Evolutionary conservation across 495 filamentous ascomycete genomes (phyloP).

Genomic region (Tetracladium marchalianum): DNA sequence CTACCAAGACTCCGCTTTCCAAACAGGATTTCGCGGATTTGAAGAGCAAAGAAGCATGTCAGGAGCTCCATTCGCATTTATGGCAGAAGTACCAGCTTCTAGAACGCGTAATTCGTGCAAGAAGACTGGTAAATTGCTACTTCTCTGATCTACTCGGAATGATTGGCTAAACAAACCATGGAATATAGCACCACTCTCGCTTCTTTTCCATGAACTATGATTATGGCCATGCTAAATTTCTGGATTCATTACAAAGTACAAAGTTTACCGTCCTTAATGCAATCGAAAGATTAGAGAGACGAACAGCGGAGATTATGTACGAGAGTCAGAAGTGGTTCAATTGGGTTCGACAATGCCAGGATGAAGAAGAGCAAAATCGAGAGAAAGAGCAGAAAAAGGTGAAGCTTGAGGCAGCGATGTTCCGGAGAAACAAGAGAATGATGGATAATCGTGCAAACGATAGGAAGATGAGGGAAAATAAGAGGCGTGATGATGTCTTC

Average conservation of each 20-base stretch:
- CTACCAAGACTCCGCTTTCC: conserved; percentile 24
- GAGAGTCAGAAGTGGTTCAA: conserved; percentile 37
- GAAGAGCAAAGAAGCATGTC: conserved; percentile 24
- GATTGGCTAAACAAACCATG: too few relatives aligned
- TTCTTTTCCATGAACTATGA: conserved; percentile 38
- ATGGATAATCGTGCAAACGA: conserved; percentile 25
- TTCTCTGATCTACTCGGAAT: too few relatives aligned
- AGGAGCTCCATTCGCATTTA: conserved; percentile 33
- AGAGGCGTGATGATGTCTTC: conserved; percentile 31
- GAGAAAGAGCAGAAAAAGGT: conserved; percentile 44
- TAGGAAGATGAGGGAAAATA: conserved; percentile 30
- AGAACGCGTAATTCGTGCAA: conserved; percentile 38
- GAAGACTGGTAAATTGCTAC: too few relatives aligned
- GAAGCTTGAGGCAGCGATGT: conserved; percentile 39
- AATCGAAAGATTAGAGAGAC: conserved; percentile 35
- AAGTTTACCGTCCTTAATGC: conserved; percentile 30
- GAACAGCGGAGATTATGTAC: conserved; percentile 35
- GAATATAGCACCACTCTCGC: conserved; percentile 32
- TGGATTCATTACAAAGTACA: conserved; percentile 33
- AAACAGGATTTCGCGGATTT: conserved; percentile 32
- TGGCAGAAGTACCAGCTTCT: conserved; percentile 34
- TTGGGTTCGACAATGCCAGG: conserved; percentile 36
- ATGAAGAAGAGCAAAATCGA: conserved; percentile 33
- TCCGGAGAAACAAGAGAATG: conserved; percentile 34
- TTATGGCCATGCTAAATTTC: conserved; percentile 33